phyloP scores from a whole-genome alignment of 345 rosid genomes.

The Litchi chinensis region DNA sequence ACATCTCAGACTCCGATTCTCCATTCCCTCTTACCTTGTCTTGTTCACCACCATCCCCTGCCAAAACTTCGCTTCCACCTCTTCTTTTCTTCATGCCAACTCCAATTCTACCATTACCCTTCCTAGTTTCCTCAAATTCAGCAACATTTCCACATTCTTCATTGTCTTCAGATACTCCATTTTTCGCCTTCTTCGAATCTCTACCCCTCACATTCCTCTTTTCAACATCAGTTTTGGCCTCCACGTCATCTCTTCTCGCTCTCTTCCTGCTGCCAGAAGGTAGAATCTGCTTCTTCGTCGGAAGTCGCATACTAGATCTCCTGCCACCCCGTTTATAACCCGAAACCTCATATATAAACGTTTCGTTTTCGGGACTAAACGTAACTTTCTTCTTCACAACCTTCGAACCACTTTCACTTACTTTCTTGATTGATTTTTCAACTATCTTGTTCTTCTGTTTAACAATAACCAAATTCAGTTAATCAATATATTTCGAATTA shows the following conservation, averaged over 20 bases:
- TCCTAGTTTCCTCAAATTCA: conserved; percentile 5
- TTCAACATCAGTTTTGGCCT: neutral
- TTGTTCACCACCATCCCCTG: conserved; percentile 3
- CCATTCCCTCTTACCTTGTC: conserved; percentile 14
- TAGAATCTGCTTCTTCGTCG: neutral
- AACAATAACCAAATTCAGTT: neutral
- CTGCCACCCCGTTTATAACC: conserved; percentile 13
- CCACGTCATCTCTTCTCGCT: conserved; percentile 16
- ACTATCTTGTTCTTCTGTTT: conserved; percentile 25
- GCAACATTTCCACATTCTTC: neutral
- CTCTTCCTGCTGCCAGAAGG: conserved; percentile 33
- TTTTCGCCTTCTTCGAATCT: conserved; percentile 8
- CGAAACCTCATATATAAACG: conserved; percentile 45
- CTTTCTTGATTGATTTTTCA: conserved; percentile 3
- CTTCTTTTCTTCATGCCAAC: neutral
- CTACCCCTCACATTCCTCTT: conserved; percentile 1
- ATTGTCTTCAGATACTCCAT: neutral
- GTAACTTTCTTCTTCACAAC: conserved; percentile 57
- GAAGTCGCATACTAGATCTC: conserved; percentile 10
- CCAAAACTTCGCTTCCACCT: neutral
- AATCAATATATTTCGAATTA: neutral
- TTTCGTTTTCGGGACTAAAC: conserved; percentile 58
- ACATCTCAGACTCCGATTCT: conserved; percentile 1
- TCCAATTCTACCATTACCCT: neutral
- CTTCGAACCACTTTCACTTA: conserved; percentile 10